phyloP scores from a whole-genome alignment of 306 rosid genomes.

The Ziziphus jujuba region DNA sequence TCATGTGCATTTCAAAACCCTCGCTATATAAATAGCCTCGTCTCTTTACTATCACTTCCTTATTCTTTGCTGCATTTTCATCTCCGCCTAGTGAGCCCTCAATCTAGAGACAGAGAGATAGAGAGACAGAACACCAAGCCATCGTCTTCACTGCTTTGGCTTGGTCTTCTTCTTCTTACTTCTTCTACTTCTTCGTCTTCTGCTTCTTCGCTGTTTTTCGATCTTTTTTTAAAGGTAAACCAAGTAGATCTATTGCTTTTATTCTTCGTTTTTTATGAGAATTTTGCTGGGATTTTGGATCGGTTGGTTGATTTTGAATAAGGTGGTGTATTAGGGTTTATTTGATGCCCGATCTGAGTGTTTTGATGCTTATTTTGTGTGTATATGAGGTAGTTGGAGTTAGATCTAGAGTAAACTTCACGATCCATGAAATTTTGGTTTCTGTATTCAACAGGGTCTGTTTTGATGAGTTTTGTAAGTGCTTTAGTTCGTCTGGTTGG shows the following conservation, averaged over 20 bases:
- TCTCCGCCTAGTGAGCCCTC: constrained; percentile 4
- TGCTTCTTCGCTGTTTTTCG: not conserved
- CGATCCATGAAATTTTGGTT: not conserved
- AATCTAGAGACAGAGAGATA: not conserved
- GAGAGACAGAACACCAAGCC: not conserved
- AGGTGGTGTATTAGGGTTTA: constrained; percentile 19
- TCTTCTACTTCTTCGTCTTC: not conserved
- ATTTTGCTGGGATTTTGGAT: constrained; percentile 3
- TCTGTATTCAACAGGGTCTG: not conserved
- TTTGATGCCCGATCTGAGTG: constrained; percentile 39
- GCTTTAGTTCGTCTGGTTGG: constrained; percentile 18
- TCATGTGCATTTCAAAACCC: constrained; percentile 37
- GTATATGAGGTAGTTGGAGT: not conserved
- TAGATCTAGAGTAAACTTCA: constrained; percentile 30
- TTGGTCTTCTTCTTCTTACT: constrained; percentile 13
- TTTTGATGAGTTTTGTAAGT: not conserved
- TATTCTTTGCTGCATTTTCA: constrained; percentile 16
- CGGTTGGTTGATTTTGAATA: constrained; percentile 18
- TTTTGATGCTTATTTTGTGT: not conserved
- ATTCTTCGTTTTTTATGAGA: not conserved
- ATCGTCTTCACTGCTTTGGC: constrained; percentile 21
- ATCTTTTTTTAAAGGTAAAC: constrained; percentile 21
- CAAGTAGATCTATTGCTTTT: constrained; percentile 9
- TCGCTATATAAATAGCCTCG: constrained; percentile 19
- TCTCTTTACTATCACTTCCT: constrained; percentile 10